These are phyloP conservation scores for Schrenkiella parvula DNA, from an alignment of 345 rosid species.

Conservation along the genomic window DNA sequence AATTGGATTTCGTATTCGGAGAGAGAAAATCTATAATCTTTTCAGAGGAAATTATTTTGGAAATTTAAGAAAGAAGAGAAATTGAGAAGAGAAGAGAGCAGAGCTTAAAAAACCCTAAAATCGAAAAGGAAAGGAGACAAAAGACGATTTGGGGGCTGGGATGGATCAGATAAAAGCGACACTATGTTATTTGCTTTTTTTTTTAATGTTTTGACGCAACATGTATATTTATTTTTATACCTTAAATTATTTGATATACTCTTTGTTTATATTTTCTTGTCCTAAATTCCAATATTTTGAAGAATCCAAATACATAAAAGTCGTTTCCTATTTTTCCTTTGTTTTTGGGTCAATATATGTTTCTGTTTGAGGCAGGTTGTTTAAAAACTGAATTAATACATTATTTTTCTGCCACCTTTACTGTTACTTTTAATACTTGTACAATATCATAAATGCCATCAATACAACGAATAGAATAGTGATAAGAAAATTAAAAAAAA, in stretches of 20 bases:
- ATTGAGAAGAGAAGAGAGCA: neutral
- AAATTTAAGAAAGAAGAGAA: constrained; percentile 1
- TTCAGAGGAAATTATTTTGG: neutral
- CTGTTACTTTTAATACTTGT: neutral
- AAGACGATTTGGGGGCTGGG: constrained; percentile 24
- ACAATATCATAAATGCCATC: no score
- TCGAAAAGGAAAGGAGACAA: constrained; percentile 14
- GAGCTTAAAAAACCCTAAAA: constrained; percentile 23
- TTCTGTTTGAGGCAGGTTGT: neutral
- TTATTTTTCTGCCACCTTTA: neutral
- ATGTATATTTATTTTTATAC: neutral
- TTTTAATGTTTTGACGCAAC: neutral
- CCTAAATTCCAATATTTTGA: neutral
- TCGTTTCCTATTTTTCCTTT: neutral
- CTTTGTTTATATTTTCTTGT: neutral
- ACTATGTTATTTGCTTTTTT: neutral
- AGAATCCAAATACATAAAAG: neutral
- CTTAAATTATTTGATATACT: neutral
- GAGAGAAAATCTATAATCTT: neutral
- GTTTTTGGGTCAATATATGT: neutral
- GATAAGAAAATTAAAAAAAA: neutral
- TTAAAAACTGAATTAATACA: neutral
- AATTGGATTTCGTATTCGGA: neutral
- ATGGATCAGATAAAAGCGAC: constrained; percentile 9
- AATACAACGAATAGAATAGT: no score